Conservation (phyloP, 208 protist species). For the Wallacemonas sp. region DNA sequence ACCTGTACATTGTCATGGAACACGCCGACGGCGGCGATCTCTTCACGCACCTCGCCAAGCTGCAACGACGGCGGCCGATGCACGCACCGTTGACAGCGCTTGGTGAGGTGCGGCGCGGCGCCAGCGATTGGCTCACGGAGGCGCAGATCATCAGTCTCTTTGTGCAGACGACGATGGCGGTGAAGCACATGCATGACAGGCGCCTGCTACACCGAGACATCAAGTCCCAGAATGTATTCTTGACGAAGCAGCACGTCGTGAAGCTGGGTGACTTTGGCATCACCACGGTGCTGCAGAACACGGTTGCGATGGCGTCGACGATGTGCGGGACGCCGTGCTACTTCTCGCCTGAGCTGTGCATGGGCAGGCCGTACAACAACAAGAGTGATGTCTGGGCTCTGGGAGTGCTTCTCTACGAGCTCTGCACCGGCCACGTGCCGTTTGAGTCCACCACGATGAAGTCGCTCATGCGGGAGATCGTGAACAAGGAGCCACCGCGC, state of each 20-base stretch:
- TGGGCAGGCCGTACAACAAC: constrained; percentile 92
- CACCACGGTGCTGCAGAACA: constrained; percentile 83
- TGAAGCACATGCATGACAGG: constrained; percentile 90
- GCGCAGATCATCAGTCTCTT: constrained; percentile 75
- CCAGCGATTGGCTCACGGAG: constrained; percentile 37
- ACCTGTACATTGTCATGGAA: constrained; percentile 93
- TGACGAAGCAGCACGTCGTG: constrained; percentile 79
- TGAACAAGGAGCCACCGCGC: constrained; percentile 62
- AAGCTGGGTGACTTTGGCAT: constrained; percentile 95
- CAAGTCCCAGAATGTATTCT: constrained; percentile 92
- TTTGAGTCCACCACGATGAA: constrained; percentile 88
- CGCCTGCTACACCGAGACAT: constrained; percentile 92
- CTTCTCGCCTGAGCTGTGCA: constrained; percentile 93
- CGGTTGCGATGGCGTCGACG: constrained; percentile 88
- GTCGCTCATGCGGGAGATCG: constrained; percentile 84
- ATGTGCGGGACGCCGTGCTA: constrained; percentile 96
- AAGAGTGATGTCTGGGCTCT: constrained; percentile 93
- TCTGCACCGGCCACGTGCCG: constrained; percentile 71
- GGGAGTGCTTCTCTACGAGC: constrained; percentile 88
- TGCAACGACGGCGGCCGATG: not conserved
- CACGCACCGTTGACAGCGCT: not conserved
- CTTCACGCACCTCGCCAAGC: constrained; percentile 48
- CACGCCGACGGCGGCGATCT: constrained; percentile 89
- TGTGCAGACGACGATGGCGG: constrained; percentile 81
- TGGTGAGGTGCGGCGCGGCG: not conserved